A percentile compares a stretch with the other conserved stretches of the same genome.
Conservation (phyloP, 139 green algal genomes). For the Chlamydomonas schloesseri region DNA sequence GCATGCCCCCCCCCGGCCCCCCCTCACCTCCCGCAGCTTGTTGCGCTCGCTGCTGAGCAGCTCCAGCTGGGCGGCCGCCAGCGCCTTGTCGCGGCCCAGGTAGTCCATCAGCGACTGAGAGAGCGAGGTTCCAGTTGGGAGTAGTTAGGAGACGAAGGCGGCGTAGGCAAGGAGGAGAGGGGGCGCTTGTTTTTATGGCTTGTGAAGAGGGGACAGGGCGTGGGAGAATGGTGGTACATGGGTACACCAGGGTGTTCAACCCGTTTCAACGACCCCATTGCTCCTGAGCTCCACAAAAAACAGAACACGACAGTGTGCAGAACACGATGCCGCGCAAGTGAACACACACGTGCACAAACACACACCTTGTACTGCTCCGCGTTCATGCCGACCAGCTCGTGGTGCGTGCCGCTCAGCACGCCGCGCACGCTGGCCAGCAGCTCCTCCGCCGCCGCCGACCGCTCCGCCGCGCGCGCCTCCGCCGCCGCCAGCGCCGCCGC, state of each 20-base stretch:
- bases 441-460: neutral
- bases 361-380: constrained; percentile 42
- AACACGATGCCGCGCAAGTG: no score
- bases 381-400: constrained; percentile 53
- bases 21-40: constrained; percentile 21
- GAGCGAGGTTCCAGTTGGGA: no score
- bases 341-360: no score
- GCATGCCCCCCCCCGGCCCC: no score
- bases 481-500: constrained; percentile 7
- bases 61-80: constrained; percentile 49
- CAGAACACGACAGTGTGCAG: no score
- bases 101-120: constrained; percentile 57
- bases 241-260: no score
- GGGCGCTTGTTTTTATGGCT: neutral
- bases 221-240: no score
- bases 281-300: no score
- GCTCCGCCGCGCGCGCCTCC: constrained; percentile 27
- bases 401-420: constrained; percentile 40
- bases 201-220: no score
- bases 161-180: no score
- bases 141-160: no score
- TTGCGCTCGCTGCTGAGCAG: constrained; percentile 45
- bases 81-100: constrained; percentile 55
- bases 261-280: no score
- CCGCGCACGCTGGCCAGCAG: constrained; percentile 25